Base-by-base conservation (phyloP, 192 early-diverging fungal species). In the Chytriomyces sp. region DNA sequence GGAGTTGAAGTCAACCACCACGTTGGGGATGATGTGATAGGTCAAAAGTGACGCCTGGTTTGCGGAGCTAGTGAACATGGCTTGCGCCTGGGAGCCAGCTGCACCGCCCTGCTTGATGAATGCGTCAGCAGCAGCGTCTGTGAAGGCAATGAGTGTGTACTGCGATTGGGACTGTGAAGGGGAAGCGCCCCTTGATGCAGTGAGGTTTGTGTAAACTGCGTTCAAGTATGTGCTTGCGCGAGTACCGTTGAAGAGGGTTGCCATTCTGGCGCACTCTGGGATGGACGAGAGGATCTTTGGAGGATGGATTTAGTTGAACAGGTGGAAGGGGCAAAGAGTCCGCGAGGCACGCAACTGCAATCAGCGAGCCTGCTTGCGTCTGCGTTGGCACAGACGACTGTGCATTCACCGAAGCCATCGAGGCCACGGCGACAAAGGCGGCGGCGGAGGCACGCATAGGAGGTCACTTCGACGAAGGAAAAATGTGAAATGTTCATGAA, bases 91-190 rank as follows among this genome's bases (percentile, higher is more conserved):
- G 8, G 56, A 30, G 5, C 34, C 14, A 17, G 64, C 56, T 17
- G 54, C 19, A 25, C 10, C 1, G 57, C 34, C 37, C 5, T 52
- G 37, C 6, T 17, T 19, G 26, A 66, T 40, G 44, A 22, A 14
- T 2, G 54, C 68, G 36, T 57, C 30, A 25, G 68, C 57, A 10
- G 74, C 74, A 33, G 49, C 44, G 44, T 75, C 37, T 12, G 74
- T 69, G 65, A 52, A 75, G 4, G 74, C 74, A 5, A 75, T 28
- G 57, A 75, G 17, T 22, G 74, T 75, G 74, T 70, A 70, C 5
- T 39, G n/a, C 2, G 68, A 5, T 28, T 38, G 37, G 62, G 62
- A 5, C 34, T 64, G 39, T 64, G 39, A 41, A n/a, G n/a, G n/a
- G n/a, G 17, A 14, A 2, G 39, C 62, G 39, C 22, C 40, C 19